Evolutionary conservation across 2,329 filamentous ascomycete genomes (phyloP).

Genomic region (Aspergillus novoparasiticus): DNA sequence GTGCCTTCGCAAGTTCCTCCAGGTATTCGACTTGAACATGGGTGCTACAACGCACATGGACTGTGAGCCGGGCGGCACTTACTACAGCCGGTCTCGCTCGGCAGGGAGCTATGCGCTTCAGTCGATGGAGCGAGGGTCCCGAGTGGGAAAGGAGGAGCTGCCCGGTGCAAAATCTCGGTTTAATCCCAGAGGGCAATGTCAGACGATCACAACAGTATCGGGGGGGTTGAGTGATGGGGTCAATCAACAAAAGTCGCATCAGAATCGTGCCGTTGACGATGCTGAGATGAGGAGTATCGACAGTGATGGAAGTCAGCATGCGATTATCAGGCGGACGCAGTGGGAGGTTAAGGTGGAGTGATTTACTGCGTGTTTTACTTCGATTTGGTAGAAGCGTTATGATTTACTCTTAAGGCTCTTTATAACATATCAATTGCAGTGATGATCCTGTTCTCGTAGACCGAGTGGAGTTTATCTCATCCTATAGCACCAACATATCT

Average conservation of each 20-base stretch:
- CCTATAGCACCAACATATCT: too few relatives aligned
- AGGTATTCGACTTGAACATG: constrained; percentile 4
- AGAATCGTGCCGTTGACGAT: background rate
- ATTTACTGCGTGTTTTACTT: background rate
- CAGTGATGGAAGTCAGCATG: constrained; percentile 1
- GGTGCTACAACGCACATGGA: background rate
- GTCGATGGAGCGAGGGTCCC: background rate
- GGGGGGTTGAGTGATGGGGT: background rate
- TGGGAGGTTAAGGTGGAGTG: constrained; percentile 2
- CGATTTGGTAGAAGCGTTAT: too few relatives aligned
- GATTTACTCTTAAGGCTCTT: too few relatives aligned
- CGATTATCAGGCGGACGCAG: constrained; percentile 1
- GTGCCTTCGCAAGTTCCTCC: constrained; percentile 4
- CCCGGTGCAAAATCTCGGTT: background rate
- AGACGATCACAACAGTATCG: background rate
- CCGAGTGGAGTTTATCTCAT: background rate
- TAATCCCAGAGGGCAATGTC: background rate
- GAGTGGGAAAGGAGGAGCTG: background rate
- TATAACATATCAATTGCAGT: too few relatives aligned
- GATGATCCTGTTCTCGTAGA: background rate
- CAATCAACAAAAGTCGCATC: background rate
- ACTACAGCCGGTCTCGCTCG: background rate
- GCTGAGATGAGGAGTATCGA: background rate
- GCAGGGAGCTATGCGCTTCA: background rate
- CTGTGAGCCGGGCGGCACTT: background rate